Evolutionary conservation across 2,329 filamentous ascomycete genomes (phyloP).

Genomic region (Chrysoporthe cubensis): DNA sequence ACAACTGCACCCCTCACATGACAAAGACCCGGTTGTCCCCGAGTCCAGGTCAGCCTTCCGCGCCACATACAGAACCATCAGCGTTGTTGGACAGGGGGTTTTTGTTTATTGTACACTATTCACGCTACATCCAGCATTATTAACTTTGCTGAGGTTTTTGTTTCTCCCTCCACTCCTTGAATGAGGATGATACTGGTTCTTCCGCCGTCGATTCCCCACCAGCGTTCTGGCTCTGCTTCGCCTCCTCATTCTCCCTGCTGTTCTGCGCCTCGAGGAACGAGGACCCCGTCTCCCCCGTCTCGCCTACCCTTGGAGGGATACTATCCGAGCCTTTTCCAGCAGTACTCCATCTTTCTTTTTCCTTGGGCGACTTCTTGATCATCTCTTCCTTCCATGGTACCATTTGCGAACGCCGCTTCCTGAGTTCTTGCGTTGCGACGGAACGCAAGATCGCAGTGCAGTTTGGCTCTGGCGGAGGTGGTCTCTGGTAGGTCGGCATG

Average conservation of each 20-base stretch:
- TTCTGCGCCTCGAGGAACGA: background rate
- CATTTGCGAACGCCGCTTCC: too few species aligned
- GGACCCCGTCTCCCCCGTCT: background rate
- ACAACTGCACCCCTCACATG: background rate
- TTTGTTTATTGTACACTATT: conserved; percentile 8
- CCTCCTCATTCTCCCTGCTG: background rate
- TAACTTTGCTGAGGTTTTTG: background rate
- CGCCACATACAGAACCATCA: background rate
- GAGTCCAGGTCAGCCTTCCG: background rate
- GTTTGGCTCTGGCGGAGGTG: background rate
- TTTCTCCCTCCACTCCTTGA: conserved; percentile 27
- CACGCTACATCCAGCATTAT: background rate
- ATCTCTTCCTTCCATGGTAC: background rate
- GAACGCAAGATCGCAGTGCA: background rate
- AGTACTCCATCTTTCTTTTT: background rate
- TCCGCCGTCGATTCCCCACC: background rate
- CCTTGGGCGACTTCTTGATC: background rate
- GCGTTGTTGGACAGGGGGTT: background rate
- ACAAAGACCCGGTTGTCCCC: background rate
- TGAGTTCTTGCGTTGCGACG: background rate
- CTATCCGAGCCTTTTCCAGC: background rate
- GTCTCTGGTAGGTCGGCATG: background rate
- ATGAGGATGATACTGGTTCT: conserved; percentile 4
- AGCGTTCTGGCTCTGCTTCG: background rate
- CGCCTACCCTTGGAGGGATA: background rate